These are phyloP conservation scores for Candida odintsovae DNA, from an alignment of 805 yeast species.

Conservation along the genomic window DNA sequence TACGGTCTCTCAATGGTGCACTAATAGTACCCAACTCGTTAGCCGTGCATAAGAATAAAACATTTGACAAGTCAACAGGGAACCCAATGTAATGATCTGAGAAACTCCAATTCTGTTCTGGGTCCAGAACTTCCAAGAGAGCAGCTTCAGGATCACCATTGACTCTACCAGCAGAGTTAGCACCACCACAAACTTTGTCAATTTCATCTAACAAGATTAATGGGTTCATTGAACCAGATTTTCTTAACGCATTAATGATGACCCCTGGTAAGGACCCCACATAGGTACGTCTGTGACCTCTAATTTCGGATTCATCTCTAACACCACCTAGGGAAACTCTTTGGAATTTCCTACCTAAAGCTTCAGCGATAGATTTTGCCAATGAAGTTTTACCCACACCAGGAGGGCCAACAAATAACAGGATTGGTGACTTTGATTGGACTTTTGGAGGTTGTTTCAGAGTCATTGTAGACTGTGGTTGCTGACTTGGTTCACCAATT, in stretches of 20 bases:
- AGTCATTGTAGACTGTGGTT: neutral
- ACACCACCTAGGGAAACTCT: conserved; percentile 83
- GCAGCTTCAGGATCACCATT: conserved; percentile 93
- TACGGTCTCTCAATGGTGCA: conserved; percentile 74
- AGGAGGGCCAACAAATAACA: conserved; percentile 85
- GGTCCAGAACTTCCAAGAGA: conserved; percentile 79
- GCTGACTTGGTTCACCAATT: conserved; percentile 9
- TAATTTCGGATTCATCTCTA: conserved; percentile 80
- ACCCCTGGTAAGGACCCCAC: conserved; percentile 92
- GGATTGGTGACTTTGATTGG: conserved; percentile 45
- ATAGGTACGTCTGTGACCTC: conserved; percentile 88
- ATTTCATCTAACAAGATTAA: conserved; percentile 80
- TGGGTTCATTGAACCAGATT: conserved; percentile 74
- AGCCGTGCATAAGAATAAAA: conserved; percentile 81
- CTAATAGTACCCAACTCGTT: conserved; percentile 68
- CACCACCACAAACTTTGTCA: conserved; percentile 66
- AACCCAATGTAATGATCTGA: conserved; percentile 81
- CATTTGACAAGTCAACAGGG: conserved; percentile 78
- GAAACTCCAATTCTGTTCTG: conserved; percentile 77
- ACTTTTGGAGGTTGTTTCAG: conserved; percentile 1
- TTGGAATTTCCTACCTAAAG: conserved; percentile 70
- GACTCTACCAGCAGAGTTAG: conserved; percentile 33
- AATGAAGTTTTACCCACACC: conserved; percentile 91
- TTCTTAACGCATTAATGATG: conserved; percentile 68
- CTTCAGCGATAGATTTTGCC: conserved; percentile 73